A percentile compares a stretch with the other conserved stretches of the same genome.
Conservation (phyloP, 1,139 yeast species). For the Sugiyamaella pinicola region DNA sequence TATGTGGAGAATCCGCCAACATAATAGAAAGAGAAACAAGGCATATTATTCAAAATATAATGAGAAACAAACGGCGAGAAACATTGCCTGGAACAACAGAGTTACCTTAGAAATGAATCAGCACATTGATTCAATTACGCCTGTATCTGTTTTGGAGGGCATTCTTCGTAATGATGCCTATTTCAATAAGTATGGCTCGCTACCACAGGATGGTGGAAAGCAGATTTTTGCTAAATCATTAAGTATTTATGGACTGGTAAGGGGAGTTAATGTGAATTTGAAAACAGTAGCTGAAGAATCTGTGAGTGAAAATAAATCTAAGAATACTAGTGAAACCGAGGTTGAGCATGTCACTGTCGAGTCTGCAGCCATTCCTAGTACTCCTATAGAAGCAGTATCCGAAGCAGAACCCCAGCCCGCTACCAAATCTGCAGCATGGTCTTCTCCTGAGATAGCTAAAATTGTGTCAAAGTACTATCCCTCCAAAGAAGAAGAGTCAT, state of each 20-base stretch:
- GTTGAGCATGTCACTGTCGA: constrained; percentile 10
- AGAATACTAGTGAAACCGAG: constrained; percentile 6
- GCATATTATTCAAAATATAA: constrained; percentile 25
- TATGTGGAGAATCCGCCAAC: constrained; percentile 57
- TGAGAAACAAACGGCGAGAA: constrained; percentile 26
- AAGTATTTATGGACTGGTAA: constrained; percentile 34
- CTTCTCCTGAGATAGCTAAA: constrained; percentile 24
- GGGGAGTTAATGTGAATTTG: constrained; percentile 27
- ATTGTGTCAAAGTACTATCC: constrained; percentile 30
- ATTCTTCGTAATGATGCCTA: constrained; percentile 44
- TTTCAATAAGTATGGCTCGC: constrained; percentile 32
- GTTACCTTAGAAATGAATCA: constrained; percentile 43
- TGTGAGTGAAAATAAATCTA: not conserved
- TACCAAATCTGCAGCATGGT: constrained; percentile 18
- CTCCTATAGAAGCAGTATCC: constrained; percentile 19
- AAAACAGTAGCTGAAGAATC: not conserved
- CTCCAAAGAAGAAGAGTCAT: constrained; percentile 23
- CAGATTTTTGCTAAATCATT: constrained; percentile 32
- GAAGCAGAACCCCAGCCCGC: constrained; percentile 12
- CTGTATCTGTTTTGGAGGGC: constrained; percentile 49
- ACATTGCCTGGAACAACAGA: constrained; percentile 38
- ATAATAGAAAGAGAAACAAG: constrained; percentile 45
- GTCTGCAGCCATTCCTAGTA: constrained; percentile 11
- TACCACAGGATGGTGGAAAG: constrained; percentile 31
- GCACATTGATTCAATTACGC: constrained; percentile 36